phyloP scores from a whole-genome alignment of 345 rosid species.

The Linum trigynum region DNA sequence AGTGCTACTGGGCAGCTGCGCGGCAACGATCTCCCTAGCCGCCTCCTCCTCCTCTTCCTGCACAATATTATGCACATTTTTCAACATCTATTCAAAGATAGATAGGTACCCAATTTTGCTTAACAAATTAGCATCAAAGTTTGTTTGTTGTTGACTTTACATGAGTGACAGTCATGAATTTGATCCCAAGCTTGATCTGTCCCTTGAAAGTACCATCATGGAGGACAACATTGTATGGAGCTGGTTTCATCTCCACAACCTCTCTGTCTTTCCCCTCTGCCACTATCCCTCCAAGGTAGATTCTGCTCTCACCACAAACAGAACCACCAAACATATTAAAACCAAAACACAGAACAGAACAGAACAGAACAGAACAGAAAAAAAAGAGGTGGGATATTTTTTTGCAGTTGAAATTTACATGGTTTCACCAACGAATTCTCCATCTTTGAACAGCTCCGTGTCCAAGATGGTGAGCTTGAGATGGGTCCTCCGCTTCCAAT shows the following conservation, averaged over 20 bases:
- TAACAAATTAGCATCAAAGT: background rate
- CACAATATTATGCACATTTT: background rate
- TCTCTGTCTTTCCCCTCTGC: slow-evolving; percentile 53
- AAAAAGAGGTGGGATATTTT: background rate
- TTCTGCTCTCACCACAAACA: slow-evolving; percentile 24
- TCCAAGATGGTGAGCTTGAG: slow-evolving; percentile 67
- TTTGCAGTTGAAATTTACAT: slow-evolving; percentile 23
- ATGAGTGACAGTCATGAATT: slow-evolving; percentile 29
- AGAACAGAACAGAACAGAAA: background rate
- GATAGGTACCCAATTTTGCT: background rate
- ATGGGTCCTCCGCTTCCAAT: slow-evolving; percentile 45
- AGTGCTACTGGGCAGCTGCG: slow-evolving; percentile 8
- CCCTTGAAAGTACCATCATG: slow-evolving; percentile 72
- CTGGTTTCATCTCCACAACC: slow-evolving; percentile 42
- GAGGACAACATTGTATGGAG: slow-evolving; percentile 59
- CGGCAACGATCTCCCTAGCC: background rate
- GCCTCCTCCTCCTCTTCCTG: slow-evolving; percentile 31
- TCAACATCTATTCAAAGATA: background rate
- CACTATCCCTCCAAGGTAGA: slow-evolving; percentile 60
- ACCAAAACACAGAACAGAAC: background rate
- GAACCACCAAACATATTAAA: background rate
- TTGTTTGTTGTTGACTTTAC: slow-evolving; percentile 21
- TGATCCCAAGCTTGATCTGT: slow-evolving; percentile 52
- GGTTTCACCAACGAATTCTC: slow-evolving; percentile 74
- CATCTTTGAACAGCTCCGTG: slow-evolving; percentile 37